phyloP scores from a whole-genome alignment of 176 grass and related monocot species.

The barley (Hordeum vulgare) region MorexV3_pseudomolecules_assembly NC_058519.1:418833465-418833964 shows the following conservation, averaged over 20 bases:
- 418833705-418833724: not conserved
- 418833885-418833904: constrained; percentile 86
- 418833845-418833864: constrained; percentile 97
- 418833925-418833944: constrained; percentile 84
- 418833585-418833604: not conserved
- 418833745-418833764: not conserved
- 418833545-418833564: not conserved
- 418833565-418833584: not conserved
- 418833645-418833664: not conserved
- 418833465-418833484: not conserved
- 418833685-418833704: not conserved
- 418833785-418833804: constrained; percentile 65
- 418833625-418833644: not conserved
- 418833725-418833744: not conserved
- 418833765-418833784: constrained; percentile 22
- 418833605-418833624: not conserved
- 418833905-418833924: constrained; percentile 91
- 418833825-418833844: constrained; percentile 91
- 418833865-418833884: constrained; percentile 92
- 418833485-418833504: not conserved
- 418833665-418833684: constrained; percentile 2
- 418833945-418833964: constrained; percentile 83
- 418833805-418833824: constrained; percentile 71
- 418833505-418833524: not conserved
- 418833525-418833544: not conserved